These are phyloP conservation scores for Hypoxylon sp. DNA, from an alignment of 2,329 filamentous ascomycete genomes.

Conservation along the genomic window DNA sequence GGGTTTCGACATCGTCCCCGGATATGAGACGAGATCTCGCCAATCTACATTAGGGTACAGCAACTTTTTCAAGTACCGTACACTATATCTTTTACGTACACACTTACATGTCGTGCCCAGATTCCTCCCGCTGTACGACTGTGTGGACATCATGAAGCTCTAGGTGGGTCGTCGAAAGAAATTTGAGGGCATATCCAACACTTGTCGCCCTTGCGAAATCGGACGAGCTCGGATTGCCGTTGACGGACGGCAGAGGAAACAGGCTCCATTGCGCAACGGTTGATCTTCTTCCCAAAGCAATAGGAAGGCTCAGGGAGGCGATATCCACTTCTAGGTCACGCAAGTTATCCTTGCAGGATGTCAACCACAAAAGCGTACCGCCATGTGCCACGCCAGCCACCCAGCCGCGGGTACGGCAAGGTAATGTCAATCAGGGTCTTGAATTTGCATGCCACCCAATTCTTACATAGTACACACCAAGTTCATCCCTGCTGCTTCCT, in stretches of 20 bases:
- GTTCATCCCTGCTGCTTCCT: neutral
- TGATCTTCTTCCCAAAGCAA: slow-evolving; percentile 29
- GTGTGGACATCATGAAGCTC: slow-evolving; percentile 5
- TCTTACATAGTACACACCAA: neutral
- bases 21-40: slow-evolving; percentile 36
- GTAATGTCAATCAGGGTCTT: slow-evolving; percentile 3
- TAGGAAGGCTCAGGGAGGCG: neutral
- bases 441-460: neutral
- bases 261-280: slow-evolving; percentile 20
- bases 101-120: neutral
- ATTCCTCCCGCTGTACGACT: slow-evolving; percentile 8
- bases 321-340: slow-evolving; percentile 16
- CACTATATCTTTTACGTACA: slow-evolving; percentile 32
- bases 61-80: neutral
- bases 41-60: slow-evolving; percentile 29
- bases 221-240: slow-evolving; percentile 1
- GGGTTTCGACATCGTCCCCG: slow-evolving; percentile 27
- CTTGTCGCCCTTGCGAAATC: slow-evolving; percentile 17
- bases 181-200: neutral
- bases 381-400: slow-evolving; percentile 23
- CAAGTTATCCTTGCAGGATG: slow-evolving; percentile 12
- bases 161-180: slow-evolving; percentile 3
- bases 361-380: slow-evolving; percentile 7
- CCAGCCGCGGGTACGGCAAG: slow-evolving; percentile 4
- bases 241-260: neutral